Evolutionary conservation across 495 filamentous ascomycete species (phyloP), one percentile per base, ranked within the genome.

Genomic region (Penicillium simplicissimum): DNA sequence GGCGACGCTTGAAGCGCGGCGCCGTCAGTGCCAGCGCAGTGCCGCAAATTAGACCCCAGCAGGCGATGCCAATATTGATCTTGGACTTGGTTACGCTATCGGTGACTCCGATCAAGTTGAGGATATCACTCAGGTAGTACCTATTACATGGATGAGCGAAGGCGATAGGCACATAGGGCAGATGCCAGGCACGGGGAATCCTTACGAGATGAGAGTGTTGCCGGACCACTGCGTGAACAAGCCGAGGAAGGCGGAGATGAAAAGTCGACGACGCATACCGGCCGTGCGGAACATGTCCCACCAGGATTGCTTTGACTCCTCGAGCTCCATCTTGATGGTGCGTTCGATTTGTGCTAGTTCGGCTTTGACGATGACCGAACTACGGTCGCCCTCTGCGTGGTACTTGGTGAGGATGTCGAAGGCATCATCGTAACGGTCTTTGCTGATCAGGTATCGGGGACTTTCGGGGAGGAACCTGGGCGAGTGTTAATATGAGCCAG

Each of bases 151-250:
- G 34, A 57, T 62, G 7, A 66, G 64, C 60, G 51, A 48, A 48
- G 52, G 15, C 8, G n/a, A 43, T 37, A 35, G 17, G 33, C 3
- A 57, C 34, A 43, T 35, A 35, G 15, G 43, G 33, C 33, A 47
- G 51, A n/a, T 57, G 36, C 25, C 17, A 67, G 4, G 28, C 67
- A 31, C 23, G 49, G 60, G 4, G 19, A 6, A 59, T 63, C 19
- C 62, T 59, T 67, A 81, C 64, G 84, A 85, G 51, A 87, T 85
- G 45, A 88, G 72, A 11, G 82, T 85, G 67, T 89, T 88, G 23
- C 87, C 86, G 38, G 83, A 86, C 77, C 85, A 87, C 65, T 89
- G 86, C 0, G 84, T 84, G 71, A 89, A 88, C 8, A 88, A 66
- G 6, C 85, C 84, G 14, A 88, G 73, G 57, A 84, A 80, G 8